Percentiles rank a stretch among this genome's conserved stretches.
phyloP scores from a whole-genome alignment of 352 stramenopile species.

The Phytopythium chamaehyphon region DNA sequence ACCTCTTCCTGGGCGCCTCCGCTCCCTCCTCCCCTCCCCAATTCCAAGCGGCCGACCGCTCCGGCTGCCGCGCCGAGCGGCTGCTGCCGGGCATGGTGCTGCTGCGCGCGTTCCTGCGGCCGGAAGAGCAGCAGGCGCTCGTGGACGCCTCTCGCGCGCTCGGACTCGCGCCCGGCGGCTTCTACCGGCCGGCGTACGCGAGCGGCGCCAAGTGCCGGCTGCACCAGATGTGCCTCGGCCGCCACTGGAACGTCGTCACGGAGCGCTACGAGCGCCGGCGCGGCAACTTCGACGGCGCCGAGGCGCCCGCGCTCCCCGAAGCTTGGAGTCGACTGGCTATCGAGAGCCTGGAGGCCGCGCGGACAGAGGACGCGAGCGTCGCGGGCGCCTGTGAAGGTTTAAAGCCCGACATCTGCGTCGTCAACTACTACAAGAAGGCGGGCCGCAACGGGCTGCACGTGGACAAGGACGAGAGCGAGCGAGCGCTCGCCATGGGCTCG shows the following conservation, averaged over 20 bases:
- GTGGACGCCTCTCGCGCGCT: slow-evolving; percentile 46
- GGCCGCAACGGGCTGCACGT: slow-evolving; percentile 71
- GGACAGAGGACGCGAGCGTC: slow-evolving; percentile 29
- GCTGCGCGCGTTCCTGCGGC: slow-evolving; percentile 47
- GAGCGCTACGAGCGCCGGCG: slow-evolving; percentile 59
- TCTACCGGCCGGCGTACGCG: slow-evolving; percentile 68
- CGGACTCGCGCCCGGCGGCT: slow-evolving; percentile 37
- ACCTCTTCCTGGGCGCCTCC: slow-evolving; percentile 42
- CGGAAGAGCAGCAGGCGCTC: slow-evolving; percentile 48
- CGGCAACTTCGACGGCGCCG: slow-evolving; percentile 47
- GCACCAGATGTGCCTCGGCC: slow-evolving; percentile 70
- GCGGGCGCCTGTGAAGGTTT: slow-evolving; percentile 44
- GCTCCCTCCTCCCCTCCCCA: too few relatives aligned
- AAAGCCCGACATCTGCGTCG: slow-evolving; percentile 58
- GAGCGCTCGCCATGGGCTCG: slow-evolving; percentile 56
- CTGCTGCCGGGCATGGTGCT: slow-evolving; percentile 64
- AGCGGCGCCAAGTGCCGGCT: slow-evolving; percentile 67
- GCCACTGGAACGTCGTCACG: slow-evolving; percentile 69
- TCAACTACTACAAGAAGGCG: slow-evolving; percentile 78
- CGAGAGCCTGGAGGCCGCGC: slow-evolving; percentile 33
- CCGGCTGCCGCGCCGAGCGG: too few relatives aligned
- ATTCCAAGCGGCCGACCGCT: too few relatives aligned
- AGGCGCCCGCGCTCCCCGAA: slow-evolving; percentile 24
- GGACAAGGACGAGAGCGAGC: slow-evolving; percentile 64
- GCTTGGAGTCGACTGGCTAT: slow-evolving; percentile 31